These are phyloP conservation scores for Fusarium sterilihyphosum DNA, from an alignment of 2,329 filamentous ascomycete species.

Conservation along the genomic window DNA sequence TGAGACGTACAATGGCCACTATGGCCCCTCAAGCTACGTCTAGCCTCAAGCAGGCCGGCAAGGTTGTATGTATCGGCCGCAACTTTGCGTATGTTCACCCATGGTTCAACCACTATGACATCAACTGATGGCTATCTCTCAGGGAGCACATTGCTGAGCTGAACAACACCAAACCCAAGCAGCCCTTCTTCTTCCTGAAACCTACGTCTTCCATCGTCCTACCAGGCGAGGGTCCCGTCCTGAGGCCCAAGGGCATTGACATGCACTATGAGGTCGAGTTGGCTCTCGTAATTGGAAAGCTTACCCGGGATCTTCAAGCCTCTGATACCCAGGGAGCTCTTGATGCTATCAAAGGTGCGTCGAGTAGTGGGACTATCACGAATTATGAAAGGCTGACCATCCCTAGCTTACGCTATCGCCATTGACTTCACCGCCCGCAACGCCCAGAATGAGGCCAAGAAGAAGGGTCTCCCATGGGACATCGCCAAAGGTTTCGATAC, in stretches of 20 bases:
- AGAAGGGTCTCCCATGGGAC: slow-evolving; percentile 91
- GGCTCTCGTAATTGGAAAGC: slow-evolving; percentile 86
- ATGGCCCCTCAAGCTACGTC: slow-evolving; percentile 56
- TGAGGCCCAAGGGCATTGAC: slow-evolving; percentile 83
- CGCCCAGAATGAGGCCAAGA: slow-evolving; percentile 95
- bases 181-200: slow-evolving; percentile 99
- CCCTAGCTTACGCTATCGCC: slow-evolving; percentile 81
- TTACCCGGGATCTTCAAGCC: slow-evolving; percentile 77
- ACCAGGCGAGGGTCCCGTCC: slow-evolving; percentile 79
- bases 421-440: slow-evolving; percentile 99
- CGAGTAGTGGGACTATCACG: neutral
- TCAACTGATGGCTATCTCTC: slow-evolving; percentile 11
- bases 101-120: neutral
- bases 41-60: slow-evolving; percentile 64
- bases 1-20: slow-evolving; percentile 52
- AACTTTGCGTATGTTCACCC: slow-evolving; percentile 83
- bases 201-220: slow-evolving; percentile 86
- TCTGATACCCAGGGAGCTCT: slow-evolving; percentile 80
- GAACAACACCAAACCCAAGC: slow-evolving; percentile 85
- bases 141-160: slow-evolving; percentile 95
- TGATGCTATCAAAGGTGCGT: slow-evolving; percentile 81
- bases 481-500: slow-evolving; percentile 99
- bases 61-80: slow-evolving; percentile 92
- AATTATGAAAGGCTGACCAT: slow-evolving; percentile 3
- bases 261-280: slow-evolving; percentile 97